Conservation (phyloP, 768 basidiomycete species). For the Cystoderma amianthinum region DNA sequence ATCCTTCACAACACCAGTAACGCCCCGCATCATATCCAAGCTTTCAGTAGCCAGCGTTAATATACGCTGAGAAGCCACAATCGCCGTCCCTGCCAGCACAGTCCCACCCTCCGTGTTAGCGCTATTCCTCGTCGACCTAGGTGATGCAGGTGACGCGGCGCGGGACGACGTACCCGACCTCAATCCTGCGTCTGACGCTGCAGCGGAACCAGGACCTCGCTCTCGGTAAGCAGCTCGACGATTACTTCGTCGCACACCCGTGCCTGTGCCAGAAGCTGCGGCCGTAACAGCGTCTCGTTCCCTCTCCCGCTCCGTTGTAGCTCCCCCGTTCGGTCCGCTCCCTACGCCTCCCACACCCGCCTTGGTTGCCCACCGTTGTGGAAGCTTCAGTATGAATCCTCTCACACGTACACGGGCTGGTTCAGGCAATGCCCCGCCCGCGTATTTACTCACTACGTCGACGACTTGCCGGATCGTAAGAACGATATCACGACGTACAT, state of each 20-base stretch:
- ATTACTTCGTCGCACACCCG: conserved; percentile 21
- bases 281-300: conserved; percentile 13
- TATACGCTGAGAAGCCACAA: conserved; percentile 73
- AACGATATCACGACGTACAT: conserved; percentile 79
- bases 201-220: conserved; percentile 27
- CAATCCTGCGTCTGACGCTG: conserved; percentile 10
- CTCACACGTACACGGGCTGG: conserved; percentile 71
- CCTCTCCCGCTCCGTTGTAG: conserved; percentile 2
- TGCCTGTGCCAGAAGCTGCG: conserved; percentile 24
- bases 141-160: conserved; percentile 13
- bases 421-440: conserved; percentile 82
- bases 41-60: conserved; percentile 85
- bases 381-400: conserved; percentile 73
- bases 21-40: conserved; percentile 86
- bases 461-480: conserved; percentile 86
- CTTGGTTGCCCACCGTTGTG: conserved; percentile 67
- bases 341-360: conserved; percentile 10
- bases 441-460: conserved; percentile 79
- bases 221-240: conserved; percentile 28
- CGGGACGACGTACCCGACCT: conserved; percentile 21
- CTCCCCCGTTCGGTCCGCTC: conserved; percentile 17
- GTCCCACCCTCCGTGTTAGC: not conserved
- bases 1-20: conserved; percentile 84
- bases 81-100: conserved; percentile 47
- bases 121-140: conserved; percentile 6